Percentiles rank a stretch among this genome's conserved stretches.
These are phyloP conservation scores for Martensiomyces pterosporus DNA, from an alignment of 192 early-diverging fungal genomes.

Conservation along the genomic window DNA sequence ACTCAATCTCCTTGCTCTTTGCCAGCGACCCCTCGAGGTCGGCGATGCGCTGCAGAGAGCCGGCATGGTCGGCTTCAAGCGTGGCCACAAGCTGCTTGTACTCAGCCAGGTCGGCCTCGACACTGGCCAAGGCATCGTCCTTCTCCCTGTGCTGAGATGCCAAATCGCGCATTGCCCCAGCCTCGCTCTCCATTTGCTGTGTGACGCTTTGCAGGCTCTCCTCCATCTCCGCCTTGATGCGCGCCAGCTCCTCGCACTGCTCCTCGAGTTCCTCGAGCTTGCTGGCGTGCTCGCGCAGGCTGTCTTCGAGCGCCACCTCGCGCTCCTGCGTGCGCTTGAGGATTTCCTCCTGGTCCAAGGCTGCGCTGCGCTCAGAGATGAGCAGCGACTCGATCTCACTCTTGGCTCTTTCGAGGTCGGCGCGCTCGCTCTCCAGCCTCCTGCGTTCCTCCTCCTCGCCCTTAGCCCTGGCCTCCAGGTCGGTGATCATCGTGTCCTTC, in stretches of 20 bases:
- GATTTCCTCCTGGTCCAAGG: constrained; percentile 80
- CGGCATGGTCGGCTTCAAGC: constrained; percentile 19
- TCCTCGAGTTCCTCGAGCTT: constrained; percentile 67
- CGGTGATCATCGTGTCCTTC: constrained; percentile 64
- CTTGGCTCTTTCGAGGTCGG: constrained; percentile 67
- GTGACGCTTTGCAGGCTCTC: constrained; percentile 55
- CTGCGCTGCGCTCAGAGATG: constrained; percentile 67
- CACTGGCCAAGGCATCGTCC: constrained; percentile 55
- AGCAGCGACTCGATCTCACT: constrained; percentile 64
- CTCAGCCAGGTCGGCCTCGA: constrained; percentile 55
- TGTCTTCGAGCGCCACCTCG: constrained; percentile 59
- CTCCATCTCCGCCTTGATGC: constrained; percentile 52
- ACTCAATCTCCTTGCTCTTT: constrained; percentile 10
- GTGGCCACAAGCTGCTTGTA: constrained; percentile 30
- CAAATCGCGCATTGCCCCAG: constrained; percentile 48
- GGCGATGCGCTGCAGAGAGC: constrained; percentile 19
- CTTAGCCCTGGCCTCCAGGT: constrained; percentile 64
- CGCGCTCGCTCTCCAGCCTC: constrained; percentile 55
- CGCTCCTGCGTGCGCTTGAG: constrained; percentile 76
- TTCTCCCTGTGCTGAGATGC: constrained; percentile 56
- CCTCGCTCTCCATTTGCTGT: constrained; percentile 63
- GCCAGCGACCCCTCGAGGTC: constrained; percentile 24
- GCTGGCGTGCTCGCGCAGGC: constrained; percentile 56
- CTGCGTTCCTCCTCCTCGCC: constrained; percentile 58
- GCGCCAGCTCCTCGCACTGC: constrained; percentile 53